Evolutionary conservation across 257 asterid genomes (phyloP).

Genomic region (Fraxinus cuspidata): DNA sequence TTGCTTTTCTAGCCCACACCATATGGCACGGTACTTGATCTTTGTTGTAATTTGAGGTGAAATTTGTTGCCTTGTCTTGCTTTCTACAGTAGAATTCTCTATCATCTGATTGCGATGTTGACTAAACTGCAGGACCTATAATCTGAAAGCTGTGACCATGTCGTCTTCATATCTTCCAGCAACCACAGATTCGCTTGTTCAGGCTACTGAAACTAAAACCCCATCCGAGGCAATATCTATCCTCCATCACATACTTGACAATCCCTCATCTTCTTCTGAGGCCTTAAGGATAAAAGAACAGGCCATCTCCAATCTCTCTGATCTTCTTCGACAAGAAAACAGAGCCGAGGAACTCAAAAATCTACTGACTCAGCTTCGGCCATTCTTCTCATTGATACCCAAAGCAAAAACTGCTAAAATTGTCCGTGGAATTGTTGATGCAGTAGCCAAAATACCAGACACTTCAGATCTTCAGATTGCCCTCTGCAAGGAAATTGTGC

Average conservation of each 20-base stretch:
- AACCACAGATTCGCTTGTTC: slow-evolving; percentile 49
- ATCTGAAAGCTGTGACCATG: slow-evolving; percentile 36
- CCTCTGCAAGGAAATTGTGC: slow-evolving; percentile 66
- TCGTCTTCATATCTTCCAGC: slow-evolving; percentile 44
- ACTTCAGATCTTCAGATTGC: slow-evolving; percentile 62
- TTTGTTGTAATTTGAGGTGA: background rate
- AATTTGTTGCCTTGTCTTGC: background rate
- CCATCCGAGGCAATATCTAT: slow-evolving; percentile 55
- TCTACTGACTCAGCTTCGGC: slow-evolving; percentile 48
- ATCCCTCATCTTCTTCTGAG: slow-evolving; percentile 57
- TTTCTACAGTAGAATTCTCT: background rate
- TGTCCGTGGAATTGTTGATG: slow-evolving; percentile 52
- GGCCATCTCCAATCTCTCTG: slow-evolving; percentile 53
- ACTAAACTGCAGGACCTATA: slow-evolving; percentile 29
- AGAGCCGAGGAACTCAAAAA: slow-evolving; percentile 53
- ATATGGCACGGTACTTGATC: background rate
- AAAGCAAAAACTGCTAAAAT: slow-evolving; percentile 75
- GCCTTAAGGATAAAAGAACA: slow-evolving; percentile 58
- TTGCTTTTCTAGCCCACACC: background rate
- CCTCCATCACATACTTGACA: slow-evolving; percentile 49
- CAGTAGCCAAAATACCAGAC: slow-evolving; percentile 63
- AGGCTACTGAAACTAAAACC: slow-evolving; percentile 48
- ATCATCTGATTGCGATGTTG: background rate
- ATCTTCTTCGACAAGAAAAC: slow-evolving; percentile 56
- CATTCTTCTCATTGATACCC: slow-evolving; percentile 63